Percentiles rank a stretch among this genome's conserved stretches.
Evolutionary conservation across 2,329 filamentous ascomycete species (phyloP).

Genomic region (Nothophoma quercina): DNA sequence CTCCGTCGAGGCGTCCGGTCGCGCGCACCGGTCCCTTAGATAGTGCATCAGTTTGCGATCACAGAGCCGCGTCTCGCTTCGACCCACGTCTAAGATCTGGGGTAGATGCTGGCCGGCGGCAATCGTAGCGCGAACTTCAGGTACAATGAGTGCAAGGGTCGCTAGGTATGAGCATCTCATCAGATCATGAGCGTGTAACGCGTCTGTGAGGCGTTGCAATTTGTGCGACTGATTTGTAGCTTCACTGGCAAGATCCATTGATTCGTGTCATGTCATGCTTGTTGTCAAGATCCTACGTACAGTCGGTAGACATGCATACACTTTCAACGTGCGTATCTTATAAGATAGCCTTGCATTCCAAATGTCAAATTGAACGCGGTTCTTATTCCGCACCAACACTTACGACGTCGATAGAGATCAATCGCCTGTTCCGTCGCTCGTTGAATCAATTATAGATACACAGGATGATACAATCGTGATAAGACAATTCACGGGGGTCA

Average conservation of each 20-base stretch:
- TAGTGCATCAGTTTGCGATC: not conserved
- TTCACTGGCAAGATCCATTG: not conserved
- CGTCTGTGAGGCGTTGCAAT: not conserved
- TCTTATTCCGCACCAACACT: not conserved
- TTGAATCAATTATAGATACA: not conserved
- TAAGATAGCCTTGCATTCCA: too few relatives aligned
- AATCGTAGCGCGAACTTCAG: not conserved
- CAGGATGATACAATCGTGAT: not conserved
- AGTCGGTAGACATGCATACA: not conserved
- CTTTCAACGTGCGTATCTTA: too few relatives aligned
- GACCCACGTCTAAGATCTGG: not conserved
- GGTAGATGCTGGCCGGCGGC: not conserved
- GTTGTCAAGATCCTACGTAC: not conserved
- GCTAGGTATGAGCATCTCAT: not conserved
- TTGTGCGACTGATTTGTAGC: not conserved
- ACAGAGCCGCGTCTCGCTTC: not conserved
- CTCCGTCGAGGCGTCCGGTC: not conserved
- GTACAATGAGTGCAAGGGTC: too few relatives aligned
- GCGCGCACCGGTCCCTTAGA: slow-evolving; percentile 1
- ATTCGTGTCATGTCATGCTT: not conserved
- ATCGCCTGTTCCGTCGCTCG: not conserved
- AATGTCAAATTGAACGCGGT: not conserved
- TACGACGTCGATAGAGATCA: not conserved
- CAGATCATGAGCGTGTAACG: not conserved
- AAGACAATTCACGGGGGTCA: not conserved